Percentiles rank a stretch among this genome's conserved stretches.
phyloP scores from a whole-genome alignment of 345 rosid species.

The Salix viminalis region DNA sequence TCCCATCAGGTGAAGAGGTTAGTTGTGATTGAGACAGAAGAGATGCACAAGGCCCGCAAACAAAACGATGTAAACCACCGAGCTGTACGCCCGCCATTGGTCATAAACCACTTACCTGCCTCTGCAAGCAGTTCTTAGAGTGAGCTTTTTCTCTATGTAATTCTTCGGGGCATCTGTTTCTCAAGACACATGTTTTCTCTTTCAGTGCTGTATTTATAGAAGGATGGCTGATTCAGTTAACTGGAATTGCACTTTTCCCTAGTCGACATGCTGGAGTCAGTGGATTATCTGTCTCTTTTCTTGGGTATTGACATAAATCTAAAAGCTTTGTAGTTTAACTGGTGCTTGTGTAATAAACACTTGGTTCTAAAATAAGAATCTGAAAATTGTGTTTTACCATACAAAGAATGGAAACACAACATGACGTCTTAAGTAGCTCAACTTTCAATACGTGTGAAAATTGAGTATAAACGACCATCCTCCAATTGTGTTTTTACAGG shows the following conservation, averaged over 20 bases:
- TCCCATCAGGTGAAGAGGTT: conserved; percentile 59
- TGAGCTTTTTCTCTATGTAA: not conserved
- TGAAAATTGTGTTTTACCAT: not conserved
- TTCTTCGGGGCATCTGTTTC: not conserved
- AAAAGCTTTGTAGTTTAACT: not conserved
- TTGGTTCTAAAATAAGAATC: not conserved
- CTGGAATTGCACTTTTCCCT: not conserved
- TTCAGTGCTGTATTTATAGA: not conserved
- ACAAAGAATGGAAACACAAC: not conserved
- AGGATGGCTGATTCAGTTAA: not conserved
- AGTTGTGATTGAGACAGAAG: conserved; percentile 73
- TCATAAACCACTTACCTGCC: conserved; percentile 44
- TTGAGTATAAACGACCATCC: not conserved
- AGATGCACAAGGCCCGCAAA: conserved; percentile 74
- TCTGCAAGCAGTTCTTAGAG: conserved; percentile 31
- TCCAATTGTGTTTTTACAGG: not conserved
- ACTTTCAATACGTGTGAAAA: not conserved
- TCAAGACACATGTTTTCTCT: not conserved
- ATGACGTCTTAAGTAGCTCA: not conserved
- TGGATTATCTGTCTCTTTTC: not conserved
- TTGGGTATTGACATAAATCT: not conserved
- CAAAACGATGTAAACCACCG: conserved; percentile 48
- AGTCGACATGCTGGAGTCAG: not conserved
- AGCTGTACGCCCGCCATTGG: conserved; percentile 56
- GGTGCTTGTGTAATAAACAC: not conserved